Conservation (phyloP, 768 basidiomycete species). For the Scleroderma citrinum region DNA sequence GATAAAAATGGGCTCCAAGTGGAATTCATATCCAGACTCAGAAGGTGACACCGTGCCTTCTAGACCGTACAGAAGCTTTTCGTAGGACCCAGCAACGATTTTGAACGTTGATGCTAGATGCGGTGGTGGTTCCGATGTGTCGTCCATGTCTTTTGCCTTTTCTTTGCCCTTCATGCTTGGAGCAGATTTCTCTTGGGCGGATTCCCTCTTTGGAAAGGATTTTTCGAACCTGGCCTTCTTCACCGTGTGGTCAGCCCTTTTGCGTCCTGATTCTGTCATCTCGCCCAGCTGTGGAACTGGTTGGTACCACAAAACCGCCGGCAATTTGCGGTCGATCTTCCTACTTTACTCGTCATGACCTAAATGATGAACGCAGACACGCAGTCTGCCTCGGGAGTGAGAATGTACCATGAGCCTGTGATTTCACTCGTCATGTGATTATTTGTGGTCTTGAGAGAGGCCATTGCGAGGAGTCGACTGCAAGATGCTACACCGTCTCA, state of each 20-base stretch:
- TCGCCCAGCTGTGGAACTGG: too few relatives aligned
- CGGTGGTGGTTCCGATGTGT: background rate
- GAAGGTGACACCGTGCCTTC: slow-evolving; percentile 49
- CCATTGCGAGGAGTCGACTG: too few relatives aligned
- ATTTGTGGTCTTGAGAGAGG: too few relatives aligned
- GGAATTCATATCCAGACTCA: slow-evolving; percentile 28
- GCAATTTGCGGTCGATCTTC: too few relatives aligned
- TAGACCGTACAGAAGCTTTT: slow-evolving; percentile 91
- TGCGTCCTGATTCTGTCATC: background rate
- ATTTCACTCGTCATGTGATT: too few relatives aligned
- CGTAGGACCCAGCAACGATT: slow-evolving; percentile 89
- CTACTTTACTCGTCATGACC: too few relatives aligned
- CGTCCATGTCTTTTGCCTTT: slow-evolving; percentile 13
- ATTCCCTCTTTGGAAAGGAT: background rate
- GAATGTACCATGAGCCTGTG: too few relatives aligned
- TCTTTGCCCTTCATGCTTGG: slow-evolving; percentile 24
- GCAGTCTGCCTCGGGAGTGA: too few relatives aligned
- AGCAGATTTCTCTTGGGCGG: background rate
- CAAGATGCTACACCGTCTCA: background rate
- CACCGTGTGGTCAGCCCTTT: background rate
- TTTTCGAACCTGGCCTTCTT: background rate
- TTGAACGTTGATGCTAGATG: slow-evolving; percentile 60
- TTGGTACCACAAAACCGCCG: too few relatives aligned
- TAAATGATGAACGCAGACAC: too few relatives aligned
- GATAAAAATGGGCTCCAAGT: slow-evolving; percentile 80